Evolutionary conservation across 2,329 filamentous ascomycete species (phyloP).

Genomic region (Chalaropsis thielavioides): DNA sequence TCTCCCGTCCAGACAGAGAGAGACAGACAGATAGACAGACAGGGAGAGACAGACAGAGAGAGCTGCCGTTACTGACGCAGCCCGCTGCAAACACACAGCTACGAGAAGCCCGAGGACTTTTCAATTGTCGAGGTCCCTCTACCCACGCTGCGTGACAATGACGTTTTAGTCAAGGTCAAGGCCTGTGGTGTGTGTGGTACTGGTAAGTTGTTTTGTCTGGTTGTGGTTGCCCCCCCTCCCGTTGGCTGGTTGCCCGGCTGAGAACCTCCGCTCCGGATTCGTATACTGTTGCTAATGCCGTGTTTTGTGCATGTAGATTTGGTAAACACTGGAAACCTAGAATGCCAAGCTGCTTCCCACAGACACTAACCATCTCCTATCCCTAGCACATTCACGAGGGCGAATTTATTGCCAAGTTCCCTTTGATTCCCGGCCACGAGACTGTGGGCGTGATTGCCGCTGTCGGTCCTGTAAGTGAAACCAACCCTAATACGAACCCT

Average conservation of each 20-base stretch:
- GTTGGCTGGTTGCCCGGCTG: neutral
- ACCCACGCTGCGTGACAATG: constrained; percentile 43
- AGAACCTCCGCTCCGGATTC: neutral
- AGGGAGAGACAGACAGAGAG: too few relatives aligned
- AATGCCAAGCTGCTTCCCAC: neutral
- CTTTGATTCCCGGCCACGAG: constrained; percentile 53
- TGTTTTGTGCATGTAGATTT: constrained; percentile 24
- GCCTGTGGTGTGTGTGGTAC: constrained; percentile 50
- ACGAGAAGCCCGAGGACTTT: constrained; percentile 48
- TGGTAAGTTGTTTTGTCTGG: constrained; percentile 27
- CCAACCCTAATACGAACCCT: neutral
- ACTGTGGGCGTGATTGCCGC: constrained; percentile 51
- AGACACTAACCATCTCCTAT: neutral
- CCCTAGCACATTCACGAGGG: constrained; percentile 48
- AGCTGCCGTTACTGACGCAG: constrained; percentile 15
- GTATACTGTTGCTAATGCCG: constrained; percentile 19
- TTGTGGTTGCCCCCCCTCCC: neutral
- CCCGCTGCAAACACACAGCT: constrained; percentile 25
- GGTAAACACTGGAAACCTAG: constrained; percentile 21
- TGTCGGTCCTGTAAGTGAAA: constrained; percentile 29
- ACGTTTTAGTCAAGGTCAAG: constrained; percentile 52
- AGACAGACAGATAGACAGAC: too few relatives aligned
- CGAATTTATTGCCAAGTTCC: constrained; percentile 50
- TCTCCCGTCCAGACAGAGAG: neutral
- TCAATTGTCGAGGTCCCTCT: constrained; percentile 48